Conservation (phyloP, 1,284 basidiomycete genomes). For the Moesziomyces parantarcticus region DNA sequence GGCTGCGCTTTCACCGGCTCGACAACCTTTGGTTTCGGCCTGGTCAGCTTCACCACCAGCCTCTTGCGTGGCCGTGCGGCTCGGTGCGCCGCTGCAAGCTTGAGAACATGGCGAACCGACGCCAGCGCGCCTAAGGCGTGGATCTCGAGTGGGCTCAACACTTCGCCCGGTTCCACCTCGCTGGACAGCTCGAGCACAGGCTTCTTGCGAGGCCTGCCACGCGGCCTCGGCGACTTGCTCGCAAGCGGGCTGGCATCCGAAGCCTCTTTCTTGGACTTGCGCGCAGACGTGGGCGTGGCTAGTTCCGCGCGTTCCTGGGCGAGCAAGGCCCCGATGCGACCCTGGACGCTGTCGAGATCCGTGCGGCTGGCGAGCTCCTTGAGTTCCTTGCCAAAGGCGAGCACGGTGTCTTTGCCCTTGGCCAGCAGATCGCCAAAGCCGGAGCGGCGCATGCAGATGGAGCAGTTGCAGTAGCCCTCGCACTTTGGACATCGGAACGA, state of each 20-base stretch:
- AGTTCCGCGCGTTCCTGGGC: slow-evolving; percentile 5
- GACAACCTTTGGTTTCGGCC: slow-evolving; percentile 9
- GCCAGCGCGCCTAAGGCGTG: slow-evolving; percentile 20
- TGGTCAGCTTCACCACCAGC: background rate
- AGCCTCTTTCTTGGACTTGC: slow-evolving; percentile 2
- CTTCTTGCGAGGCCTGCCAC: slow-evolving; percentile 29
- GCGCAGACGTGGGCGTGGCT: background rate
- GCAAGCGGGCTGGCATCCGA: background rate
- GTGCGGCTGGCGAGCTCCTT: slow-evolving; percentile 7
- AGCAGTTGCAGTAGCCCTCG: slow-evolving; percentile 48
- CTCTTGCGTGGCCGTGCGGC: background rate
- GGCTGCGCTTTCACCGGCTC: slow-evolving; percentile 13
- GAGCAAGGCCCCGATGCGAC: slow-evolving; percentile 5
- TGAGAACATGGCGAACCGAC: slow-evolving; percentile 20
- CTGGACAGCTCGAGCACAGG: slow-evolving; percentile 14
- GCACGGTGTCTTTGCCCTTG: slow-evolving; percentile 9
- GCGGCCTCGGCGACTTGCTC: slow-evolving; percentile 4
- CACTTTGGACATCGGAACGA: slow-evolving; percentile 46
- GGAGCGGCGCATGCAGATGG: slow-evolving; percentile 32
- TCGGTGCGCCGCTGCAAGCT: slow-evolving; percentile 10
- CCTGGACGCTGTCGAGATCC: slow-evolving; percentile 7
- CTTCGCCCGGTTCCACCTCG: slow-evolving; percentile 19
- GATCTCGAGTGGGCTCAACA: slow-evolving; percentile 25
- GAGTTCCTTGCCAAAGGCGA: slow-evolving; percentile 19
- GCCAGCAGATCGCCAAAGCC: slow-evolving; percentile 25